phyloP scores from a whole-genome alignment of 2,329 filamentous ascomycete species.

The Arthroderma uncinatum region DNA sequence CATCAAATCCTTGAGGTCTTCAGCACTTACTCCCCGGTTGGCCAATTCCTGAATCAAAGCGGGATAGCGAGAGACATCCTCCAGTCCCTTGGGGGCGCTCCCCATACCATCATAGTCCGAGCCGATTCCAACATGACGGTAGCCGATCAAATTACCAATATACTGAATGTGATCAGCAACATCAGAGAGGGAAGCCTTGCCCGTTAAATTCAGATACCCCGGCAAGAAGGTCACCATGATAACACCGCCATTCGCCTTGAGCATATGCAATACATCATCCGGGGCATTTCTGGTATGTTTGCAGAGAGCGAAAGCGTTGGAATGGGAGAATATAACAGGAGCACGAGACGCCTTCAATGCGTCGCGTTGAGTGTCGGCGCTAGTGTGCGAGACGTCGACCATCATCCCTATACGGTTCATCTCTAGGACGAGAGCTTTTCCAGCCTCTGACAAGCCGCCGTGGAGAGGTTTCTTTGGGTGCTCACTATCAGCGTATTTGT shows the following conservation, averaged over 20 bases:
- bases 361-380: slow-evolving; percentile 73
- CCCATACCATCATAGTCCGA: slow-evolving; percentile 71
- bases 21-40: slow-evolving; percentile 59
- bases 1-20: slow-evolving; percentile 61
- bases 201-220: slow-evolving; percentile 57
- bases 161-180: slow-evolving; percentile 72
- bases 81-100: slow-evolving; percentile 57
- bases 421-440: slow-evolving; percentile 60
- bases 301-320: slow-evolving; percentile 67
- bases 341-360: slow-evolving; percentile 64
- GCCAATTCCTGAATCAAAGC: slow-evolving; percentile 66
- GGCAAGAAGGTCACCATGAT: slow-evolving; percentile 89
- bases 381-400: slow-evolving; percentile 74
- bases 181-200: slow-evolving; percentile 61
- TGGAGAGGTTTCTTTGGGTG: slow-evolving; percentile 35
- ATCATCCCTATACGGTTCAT: slow-evolving; percentile 95
- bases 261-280: slow-evolving; percentile 66
- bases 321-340: slow-evolving; percentile 82
- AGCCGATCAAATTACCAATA: slow-evolving; percentile 74
- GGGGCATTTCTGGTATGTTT: slow-evolving; percentile 85
- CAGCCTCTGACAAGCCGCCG: slow-evolving; percentile 60
- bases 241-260: slow-evolving; percentile 60
- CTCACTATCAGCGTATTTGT: slow-evolving; percentile 77
- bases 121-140: slow-evolving; percentile 75
- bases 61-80: slow-evolving; percentile 77